phyloP scores from a whole-genome alignment of 1,139 yeast species.

The Kurtzmaniella natalensis region DNA sequence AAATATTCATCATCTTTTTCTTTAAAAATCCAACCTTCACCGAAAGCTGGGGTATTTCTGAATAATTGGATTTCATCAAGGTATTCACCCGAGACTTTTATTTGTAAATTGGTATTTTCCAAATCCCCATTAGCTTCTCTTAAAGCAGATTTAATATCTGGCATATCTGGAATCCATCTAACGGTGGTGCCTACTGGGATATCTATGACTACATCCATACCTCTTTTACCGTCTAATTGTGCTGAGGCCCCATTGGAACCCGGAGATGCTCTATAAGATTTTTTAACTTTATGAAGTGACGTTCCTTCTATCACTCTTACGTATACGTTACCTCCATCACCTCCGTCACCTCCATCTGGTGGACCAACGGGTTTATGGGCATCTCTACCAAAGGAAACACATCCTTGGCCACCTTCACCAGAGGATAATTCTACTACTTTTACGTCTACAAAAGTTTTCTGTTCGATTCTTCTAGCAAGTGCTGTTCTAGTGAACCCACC shows the following conservation, averaged over 20 bases:
- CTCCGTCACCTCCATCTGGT: constrained; percentile 98
- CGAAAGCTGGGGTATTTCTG: constrained; percentile 56
- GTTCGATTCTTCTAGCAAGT: constrained; percentile 35
- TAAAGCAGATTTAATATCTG: constrained; percentile 34
- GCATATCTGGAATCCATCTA: constrained; percentile 82
- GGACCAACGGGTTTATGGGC: constrained; percentile 86
- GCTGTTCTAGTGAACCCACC: constrained; percentile 21
- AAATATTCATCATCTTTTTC: constrained; percentile 72
- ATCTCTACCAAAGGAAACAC: constrained; percentile 80
- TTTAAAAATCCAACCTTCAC: constrained; percentile 86
- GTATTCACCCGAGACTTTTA: constrained; percentile 13
- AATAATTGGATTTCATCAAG: constrained; percentile 44
- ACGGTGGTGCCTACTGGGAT: constrained; percentile 91
- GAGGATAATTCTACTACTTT: constrained; percentile 62
- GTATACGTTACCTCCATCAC: constrained; percentile 83
- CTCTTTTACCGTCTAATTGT: constrained; percentile 81
- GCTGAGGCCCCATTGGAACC: constrained; percentile 71
- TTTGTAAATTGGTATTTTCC: constrained; percentile 25
- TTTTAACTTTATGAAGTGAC: constrained; percentile 65
- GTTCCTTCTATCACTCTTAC: constrained; percentile 74
- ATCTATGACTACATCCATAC: constrained; percentile 71
- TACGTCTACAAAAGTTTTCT: constrained; percentile 52
- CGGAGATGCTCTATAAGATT: constrained; percentile 63
- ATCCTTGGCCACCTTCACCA: constrained; percentile 89
- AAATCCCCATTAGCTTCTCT: constrained; percentile 23